Base-by-base conservation (phyloP, 352 stramenopile species). In the Albugo laibachii region DNA sequence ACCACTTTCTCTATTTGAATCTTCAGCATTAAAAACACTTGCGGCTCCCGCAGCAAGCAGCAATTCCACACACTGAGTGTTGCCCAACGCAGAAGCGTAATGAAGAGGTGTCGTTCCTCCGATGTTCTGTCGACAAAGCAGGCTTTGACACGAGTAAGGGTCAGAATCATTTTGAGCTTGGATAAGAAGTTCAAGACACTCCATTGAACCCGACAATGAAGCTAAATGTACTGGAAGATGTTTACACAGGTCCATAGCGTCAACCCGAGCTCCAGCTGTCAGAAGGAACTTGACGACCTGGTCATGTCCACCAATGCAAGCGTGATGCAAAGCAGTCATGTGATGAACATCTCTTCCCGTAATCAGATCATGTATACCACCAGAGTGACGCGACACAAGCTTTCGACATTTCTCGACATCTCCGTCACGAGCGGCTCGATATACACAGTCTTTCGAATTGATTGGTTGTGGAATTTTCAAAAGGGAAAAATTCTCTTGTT, bases 311-410 rank as follows among this genome's bases (percentile, higher is more conserved):
- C 53, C 59, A n/a, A 57, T 56, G 53, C 65, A 69, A 12, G 67
- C 74, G 52, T 80, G 70, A 27, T 83, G 70, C 4, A 83, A 53
- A 12, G 70, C 59, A 8, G 66, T 76, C 15, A 43, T 43, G 38
- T 24, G 38, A 43, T 13, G 0, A 19, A 31, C 24, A 8, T 31
- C 24, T 31, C 8, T 31, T 8, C 24, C 24, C 8, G 24, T 31
- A 31, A 31, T 31, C 8, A 10, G 24, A 8, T 31, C 24, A 8
- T 31, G 24, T 31, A 8, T 31, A 31, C 24, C 24, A 3, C 3
- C 3, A 31, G 24, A 31, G 24, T 8, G 24, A 31, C 24, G 8
- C 3, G 8, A 8, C 8, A 31, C 3, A 8, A 31, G 3, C 24
- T 31, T 8, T 31, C 8, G 24, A 8, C 24, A 31, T 31, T 31